Conservation (phyloP, 345 rosid species). For the Aurinia saxatilis region DNA sequence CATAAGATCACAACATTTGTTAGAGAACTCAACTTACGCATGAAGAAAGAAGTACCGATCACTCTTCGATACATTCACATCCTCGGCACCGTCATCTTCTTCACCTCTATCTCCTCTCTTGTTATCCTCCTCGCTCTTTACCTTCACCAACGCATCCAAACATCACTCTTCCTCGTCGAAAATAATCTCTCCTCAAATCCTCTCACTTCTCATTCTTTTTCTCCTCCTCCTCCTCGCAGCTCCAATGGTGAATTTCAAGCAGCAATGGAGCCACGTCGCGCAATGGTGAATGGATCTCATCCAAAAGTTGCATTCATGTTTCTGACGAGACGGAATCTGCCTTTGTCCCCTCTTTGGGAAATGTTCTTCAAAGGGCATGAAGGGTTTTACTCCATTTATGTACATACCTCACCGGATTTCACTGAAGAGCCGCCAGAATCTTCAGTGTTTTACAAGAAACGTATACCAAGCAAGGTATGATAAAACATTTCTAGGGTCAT, state of each 20-base stretch:
- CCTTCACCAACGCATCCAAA: slow-evolving; percentile 25
- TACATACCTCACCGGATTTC: slow-evolving; percentile 56
- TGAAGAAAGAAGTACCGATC: slow-evolving; percentile 16
- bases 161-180: slow-evolving; percentile 8
- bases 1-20: slow-evolving; percentile 14
- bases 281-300: background rate
- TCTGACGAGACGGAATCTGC: slow-evolving; percentile 47
- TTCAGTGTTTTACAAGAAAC: slow-evolving; percentile 50
- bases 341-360: slow-evolving; percentile 70
- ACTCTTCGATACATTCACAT: slow-evolving; percentile 20
- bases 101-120: slow-evolving; percentile 18
- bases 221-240: background rate
- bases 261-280: slow-evolving; percentile 2
- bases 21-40: slow-evolving; percentile 9
- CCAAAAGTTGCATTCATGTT: slow-evolving; percentile 75
- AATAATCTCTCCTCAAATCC: slow-evolving; percentile 12
- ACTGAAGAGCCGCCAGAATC: slow-evolving; percentile 30
- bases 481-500: background rate
- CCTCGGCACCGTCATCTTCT: slow-evolving; percentile 23
- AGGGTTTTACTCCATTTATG: slow-evolving; percentile 50
- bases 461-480: slow-evolving; percentile 59
- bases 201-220: slow-evolving; percentile 5
- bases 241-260: slow-evolving; percentile 16
- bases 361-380: slow-evolving; percentile 46
- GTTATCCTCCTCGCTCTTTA: slow-evolving; percentile 24